Evolutionary conservation across 1,139 yeast species (phyloP).

Genomic region (Hyphopichia wangnamkhiaoensis): DNA sequence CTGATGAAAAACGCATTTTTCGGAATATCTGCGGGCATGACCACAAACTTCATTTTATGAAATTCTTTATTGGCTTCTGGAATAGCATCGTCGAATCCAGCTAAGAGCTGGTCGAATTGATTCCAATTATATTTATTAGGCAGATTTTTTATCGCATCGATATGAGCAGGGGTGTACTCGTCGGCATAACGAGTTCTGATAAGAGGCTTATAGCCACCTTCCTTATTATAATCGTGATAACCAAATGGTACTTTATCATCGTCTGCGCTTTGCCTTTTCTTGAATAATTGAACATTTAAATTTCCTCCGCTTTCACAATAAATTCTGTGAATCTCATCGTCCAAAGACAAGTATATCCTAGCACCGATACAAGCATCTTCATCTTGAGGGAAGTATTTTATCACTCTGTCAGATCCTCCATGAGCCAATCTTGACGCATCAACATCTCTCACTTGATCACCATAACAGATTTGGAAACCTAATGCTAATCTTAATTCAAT

Average conservation of each 20-base stretch:
- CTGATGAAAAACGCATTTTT: conserved; percentile 51
- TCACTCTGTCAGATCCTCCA: conserved; percentile 50
- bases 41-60: conserved; percentile 75
- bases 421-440: conserved; percentile 63
- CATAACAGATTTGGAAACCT: conserved; percentile 89
- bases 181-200: conserved; percentile 81
- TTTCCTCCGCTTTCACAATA: conserved; percentile 68
- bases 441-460: conserved; percentile 61
- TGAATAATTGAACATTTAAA: conserved; percentile 76
- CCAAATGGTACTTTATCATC: conserved; percentile 24
- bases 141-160: conserved; percentile 55
- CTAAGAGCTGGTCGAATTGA: conserved; percentile 81
- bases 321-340: conserved; percentile 83
- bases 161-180: conserved; percentile 57
- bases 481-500: conserved; percentile 75
- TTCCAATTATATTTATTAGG: conserved; percentile 81
- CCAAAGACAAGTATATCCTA: conserved; percentile 71
- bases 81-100: conserved; percentile 81
- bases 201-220: conserved; percentile 47
- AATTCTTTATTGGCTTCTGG: conserved; percentile 59
- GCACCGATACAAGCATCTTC: conserved; percentile 50
- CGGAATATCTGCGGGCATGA: conserved; percentile 73
- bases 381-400: conserved; percentile 42
- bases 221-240: conserved; percentile 11
- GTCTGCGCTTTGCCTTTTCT: conserved; percentile 25